A percentile compares a stretch with the other conserved stretches of the same genome.
Evolutionary conservation across 164 flowering plant genomes (phyloP).

Genomic region (Tinospora cordifolia): DNA sequence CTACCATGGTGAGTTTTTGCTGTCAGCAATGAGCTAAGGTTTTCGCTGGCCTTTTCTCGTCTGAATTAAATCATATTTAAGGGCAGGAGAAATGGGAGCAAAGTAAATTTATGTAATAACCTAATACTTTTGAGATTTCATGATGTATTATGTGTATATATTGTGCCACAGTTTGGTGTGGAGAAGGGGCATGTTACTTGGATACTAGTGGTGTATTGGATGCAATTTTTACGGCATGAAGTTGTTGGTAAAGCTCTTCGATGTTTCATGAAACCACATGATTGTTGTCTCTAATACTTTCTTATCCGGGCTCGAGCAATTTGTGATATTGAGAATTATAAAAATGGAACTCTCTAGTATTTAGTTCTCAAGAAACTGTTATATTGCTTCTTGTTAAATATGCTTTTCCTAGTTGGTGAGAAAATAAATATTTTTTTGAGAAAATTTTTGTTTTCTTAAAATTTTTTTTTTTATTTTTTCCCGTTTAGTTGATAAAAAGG

Average conservation of each 20-base stretch:
- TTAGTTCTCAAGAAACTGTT: too few relatives aligned
- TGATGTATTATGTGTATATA: background rate
- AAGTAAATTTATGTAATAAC: background rate
- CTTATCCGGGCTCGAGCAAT: too few relatives aligned
- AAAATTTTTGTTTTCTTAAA: too few relatives aligned
- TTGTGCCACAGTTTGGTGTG: background rate
- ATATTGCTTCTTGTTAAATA: too few relatives aligned
- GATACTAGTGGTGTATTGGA: background rate
- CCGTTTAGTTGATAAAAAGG: too few relatives aligned
- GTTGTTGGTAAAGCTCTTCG: background rate
- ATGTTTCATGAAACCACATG: background rate
- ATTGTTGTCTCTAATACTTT: too few relatives aligned
- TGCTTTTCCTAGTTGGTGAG: too few relatives aligned
- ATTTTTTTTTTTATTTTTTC: too few relatives aligned
- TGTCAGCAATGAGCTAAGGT: background rate
- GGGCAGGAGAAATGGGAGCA: background rate
- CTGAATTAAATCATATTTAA: background rate
- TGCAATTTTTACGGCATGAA: background rate
- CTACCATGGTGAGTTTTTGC: background rate
- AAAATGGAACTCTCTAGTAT: too few relatives aligned
- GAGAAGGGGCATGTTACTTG: background rate
- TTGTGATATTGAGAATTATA: too few relatives aligned
- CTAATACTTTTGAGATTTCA: background rate
- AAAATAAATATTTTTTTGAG: too few relatives aligned
- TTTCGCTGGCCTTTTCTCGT: background rate